phyloP scores from a whole-genome alignment of 345 rosid genomes.

The Populus ilicifolia region DNA sequence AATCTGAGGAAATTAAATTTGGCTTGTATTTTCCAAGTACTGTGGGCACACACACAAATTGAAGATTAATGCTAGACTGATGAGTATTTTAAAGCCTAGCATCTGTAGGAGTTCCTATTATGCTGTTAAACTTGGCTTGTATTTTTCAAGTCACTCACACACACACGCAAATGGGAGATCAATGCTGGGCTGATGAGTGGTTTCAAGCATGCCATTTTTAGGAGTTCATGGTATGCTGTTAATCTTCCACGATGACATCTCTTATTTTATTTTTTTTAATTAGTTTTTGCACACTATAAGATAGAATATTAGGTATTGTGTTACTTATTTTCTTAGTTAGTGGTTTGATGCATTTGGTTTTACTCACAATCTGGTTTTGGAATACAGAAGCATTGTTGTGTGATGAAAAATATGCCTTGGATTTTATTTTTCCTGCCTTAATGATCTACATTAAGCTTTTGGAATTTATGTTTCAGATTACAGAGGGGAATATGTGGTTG shows the following conservation, averaged over 20 bases:
- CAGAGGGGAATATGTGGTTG: conserved; percentile 95
- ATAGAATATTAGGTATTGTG: background rate
- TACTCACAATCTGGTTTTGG: background rate
- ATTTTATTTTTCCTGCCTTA: background rate
- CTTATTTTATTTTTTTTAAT: background rate
- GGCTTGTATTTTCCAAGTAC: background rate
- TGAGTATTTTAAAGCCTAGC: background rate
- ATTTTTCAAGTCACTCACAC: background rate
- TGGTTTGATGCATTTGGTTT: background rate
- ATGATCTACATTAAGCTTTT: background rate
- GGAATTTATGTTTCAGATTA: conserved; percentile 42
- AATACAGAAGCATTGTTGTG: background rate
- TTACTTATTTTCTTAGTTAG: background rate
- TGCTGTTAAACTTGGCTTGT: background rate
- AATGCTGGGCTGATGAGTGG: background rate
- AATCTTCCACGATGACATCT: background rate
- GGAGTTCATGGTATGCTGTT: background rate
- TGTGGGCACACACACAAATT: background rate
- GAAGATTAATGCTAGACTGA: background rate
- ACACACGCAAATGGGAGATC: background rate
- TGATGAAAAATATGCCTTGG: background rate
- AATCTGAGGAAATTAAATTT: background rate
- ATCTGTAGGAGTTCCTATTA: background rate
- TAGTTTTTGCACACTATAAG: background rate
- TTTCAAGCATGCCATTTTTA: background rate